These are phyloP conservation scores for Ceratocystis cubensis DNA, from an alignment of 2,329 filamentous ascomycete species.

Conservation along the genomic window DNA sequence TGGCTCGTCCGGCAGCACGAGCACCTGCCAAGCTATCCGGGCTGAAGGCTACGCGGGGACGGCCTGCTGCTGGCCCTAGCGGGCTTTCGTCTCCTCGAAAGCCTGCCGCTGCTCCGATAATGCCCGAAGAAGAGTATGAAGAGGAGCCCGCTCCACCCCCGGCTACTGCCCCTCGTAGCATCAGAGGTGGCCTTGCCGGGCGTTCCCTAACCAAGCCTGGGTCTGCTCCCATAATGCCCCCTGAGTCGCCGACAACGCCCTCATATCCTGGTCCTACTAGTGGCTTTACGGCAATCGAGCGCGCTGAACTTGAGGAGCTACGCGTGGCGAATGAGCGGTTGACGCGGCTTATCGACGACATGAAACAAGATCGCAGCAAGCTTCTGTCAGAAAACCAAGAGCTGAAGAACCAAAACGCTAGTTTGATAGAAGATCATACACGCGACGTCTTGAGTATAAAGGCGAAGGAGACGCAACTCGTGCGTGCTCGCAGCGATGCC, in stretches of 20 bases:
- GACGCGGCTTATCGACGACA: constrained; percentile 61
- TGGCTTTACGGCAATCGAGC: constrained; percentile 65
- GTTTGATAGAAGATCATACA: constrained; percentile 93
- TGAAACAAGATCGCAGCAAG: constrained; percentile 68
- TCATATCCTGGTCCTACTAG: constrained; percentile 34
- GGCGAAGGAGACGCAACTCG: constrained; percentile 93
- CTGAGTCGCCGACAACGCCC: constrained; percentile 40
- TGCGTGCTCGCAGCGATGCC: constrained; percentile 77
- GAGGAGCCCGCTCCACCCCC: constrained; percentile 41
- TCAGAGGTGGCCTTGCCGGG: constrained; percentile 69
- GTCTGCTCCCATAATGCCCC: constrained; percentile 37
- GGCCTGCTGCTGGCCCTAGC: constrained; percentile 40
- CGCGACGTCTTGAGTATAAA: constrained; percentile 92
- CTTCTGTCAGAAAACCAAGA: constrained; percentile 81
- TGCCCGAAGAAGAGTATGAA: constrained; percentile 45
- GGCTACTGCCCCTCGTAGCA: constrained; percentile 50
- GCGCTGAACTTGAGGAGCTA: constrained; percentile 84
- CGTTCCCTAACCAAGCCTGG: constrained; percentile 71
- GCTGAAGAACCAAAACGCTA: constrained; percentile 91
- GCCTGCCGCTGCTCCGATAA: constrained; percentile 35
- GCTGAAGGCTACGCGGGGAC: constrained; percentile 48
- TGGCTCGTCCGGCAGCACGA: constrained; percentile 45
- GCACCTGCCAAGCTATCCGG: constrained; percentile 42
- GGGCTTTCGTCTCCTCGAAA: constrained; percentile 42
- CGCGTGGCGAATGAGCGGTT: constrained; percentile 72